Conservation (phyloP, 345 rosid species). For the Sapria himalayana region DNA sequence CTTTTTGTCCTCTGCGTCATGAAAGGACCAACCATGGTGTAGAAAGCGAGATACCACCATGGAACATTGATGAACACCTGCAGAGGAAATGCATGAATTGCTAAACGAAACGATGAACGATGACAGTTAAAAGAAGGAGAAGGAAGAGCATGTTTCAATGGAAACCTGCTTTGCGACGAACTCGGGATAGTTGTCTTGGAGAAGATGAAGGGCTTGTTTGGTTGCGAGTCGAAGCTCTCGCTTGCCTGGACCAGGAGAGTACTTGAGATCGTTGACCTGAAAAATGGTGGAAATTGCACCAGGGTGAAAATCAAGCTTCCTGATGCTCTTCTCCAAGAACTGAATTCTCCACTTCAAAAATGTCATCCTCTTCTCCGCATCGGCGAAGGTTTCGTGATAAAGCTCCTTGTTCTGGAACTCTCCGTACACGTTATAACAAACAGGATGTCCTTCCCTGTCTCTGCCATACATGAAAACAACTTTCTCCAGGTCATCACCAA, state of each 20-base stretch:
- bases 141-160: too few relatives aligned
- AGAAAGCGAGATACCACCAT: slow-evolving; percentile 90
- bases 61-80: slow-evolving; percentile 88
- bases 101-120: too few relatives aligned
- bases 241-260: slow-evolving; percentile 67
- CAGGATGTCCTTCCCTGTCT: slow-evolving; percentile 69
- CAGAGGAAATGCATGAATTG: too few relatives aligned
- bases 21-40: slow-evolving; percentile 60
- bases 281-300: slow-evolving; percentile 54
- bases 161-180: slow-evolving; percentile 78
- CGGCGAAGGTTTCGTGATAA: slow-evolving; percentile 47
- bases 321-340: slow-evolving; percentile 71
- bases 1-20: slow-evolving; percentile 83
- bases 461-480: slow-evolving; percentile 77
- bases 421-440: slow-evolving; percentile 75
- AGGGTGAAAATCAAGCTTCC: slow-evolving; percentile 72
- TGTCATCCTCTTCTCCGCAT: slow-evolving; percentile 47
- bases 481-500: slow-evolving; percentile 65
- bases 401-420: slow-evolving; percentile 80
- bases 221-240: slow-evolving; percentile 66
- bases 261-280: slow-evolving; percentile 77
- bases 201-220: slow-evolving; percentile 53
- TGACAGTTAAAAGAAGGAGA: too few relatives aligned
- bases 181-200: slow-evolving; percentile 92
- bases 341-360: slow-evolving; percentile 78